Percentiles rank a stretch among this genome's conserved stretches.
Evolutionary conservation across 768 basidiomycete species (phyloP).

Genomic region (Mycena venus): DNA sequence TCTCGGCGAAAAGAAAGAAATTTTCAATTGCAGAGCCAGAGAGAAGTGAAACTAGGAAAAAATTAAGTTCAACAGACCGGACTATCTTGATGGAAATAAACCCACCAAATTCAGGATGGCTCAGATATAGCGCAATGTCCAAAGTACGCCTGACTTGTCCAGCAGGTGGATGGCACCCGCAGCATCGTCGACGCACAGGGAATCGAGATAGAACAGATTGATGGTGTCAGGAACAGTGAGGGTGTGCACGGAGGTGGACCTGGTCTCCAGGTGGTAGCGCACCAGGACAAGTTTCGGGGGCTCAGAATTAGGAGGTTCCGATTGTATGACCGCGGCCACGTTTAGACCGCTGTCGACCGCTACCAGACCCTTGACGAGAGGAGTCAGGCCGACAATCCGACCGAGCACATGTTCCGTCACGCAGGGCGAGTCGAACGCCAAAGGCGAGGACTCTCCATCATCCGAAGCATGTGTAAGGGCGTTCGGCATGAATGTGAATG

Average conservation of each 20-base stretch:
- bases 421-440: constrained; percentile 8
- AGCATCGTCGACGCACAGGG: constrained; percentile 21
- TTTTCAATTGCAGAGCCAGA: no score
- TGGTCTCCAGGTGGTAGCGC: constrained; percentile 23
- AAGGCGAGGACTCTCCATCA: constrained; percentile 15
- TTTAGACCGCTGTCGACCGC: neutral
- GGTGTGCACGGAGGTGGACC: neutral
- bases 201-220: neutral
- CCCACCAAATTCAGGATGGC: no score
- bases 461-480: constrained; percentile 10
- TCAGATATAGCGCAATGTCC: constrained; percentile 13
- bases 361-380: constrained; percentile 22
- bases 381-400: neutral
- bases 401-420: neutral
- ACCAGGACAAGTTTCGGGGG: neutral
- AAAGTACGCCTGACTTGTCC: neutral
- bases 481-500: constrained; percentile 22
- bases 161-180: constrained; percentile 18
- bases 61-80: no score
- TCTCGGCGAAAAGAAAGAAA: no score
- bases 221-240: constrained; percentile 1
- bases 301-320: no score
- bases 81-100: no score
- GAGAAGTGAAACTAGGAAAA: no score
- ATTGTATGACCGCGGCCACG: no score